phyloP scores from a whole-genome alignment of 139 green algal species.

The Picochlorum costavermella region DNA sequence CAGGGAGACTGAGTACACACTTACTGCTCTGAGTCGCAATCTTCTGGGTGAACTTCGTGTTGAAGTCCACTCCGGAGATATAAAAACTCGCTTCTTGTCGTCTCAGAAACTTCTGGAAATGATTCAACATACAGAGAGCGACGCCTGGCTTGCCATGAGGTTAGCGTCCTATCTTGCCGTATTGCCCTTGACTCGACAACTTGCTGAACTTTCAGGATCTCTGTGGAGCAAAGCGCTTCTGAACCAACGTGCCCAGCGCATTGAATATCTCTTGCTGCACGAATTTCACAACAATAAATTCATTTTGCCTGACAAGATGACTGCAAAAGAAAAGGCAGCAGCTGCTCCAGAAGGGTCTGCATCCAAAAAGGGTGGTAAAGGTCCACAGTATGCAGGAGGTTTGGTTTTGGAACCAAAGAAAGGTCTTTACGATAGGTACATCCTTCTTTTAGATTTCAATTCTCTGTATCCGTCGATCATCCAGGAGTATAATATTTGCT shows the following conservation, averaged over 20 bases:
- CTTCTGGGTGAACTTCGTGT: conserved; percentile 63
- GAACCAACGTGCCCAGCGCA: conserved; percentile 85
- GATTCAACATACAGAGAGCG: conserved; percentile 66
- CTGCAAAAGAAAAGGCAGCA: conserved; percentile 36
- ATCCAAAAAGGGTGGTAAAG: conserved; percentile 32
- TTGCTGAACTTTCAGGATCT: conserved; percentile 71
- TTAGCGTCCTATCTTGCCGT: conserved; percentile 70
- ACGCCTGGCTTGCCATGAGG: conserved; percentile 87
- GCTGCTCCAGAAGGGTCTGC: conserved; percentile 7
- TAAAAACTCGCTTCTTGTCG: conserved; percentile 43
- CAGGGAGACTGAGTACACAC: conserved; percentile 88
- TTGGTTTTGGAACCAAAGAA: conserved; percentile 98
- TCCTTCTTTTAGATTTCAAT: conserved; percentile 99
- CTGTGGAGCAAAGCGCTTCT: conserved; percentile 73
- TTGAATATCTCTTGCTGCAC: conserved; percentile 97
- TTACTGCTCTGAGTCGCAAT: conserved; percentile 68
- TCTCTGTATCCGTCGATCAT: conserved; percentile 99
- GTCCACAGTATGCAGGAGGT: conserved; percentile 70
- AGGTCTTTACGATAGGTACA: conserved; percentile 95
- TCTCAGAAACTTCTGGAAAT: conserved; percentile 54
- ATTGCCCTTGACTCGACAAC: conserved; percentile 74
- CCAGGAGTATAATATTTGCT: conserved; percentile 99
- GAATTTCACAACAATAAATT: conserved; percentile 97
- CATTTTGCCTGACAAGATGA: conserved; percentile 89
- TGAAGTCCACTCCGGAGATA: conserved; percentile 56